Base-by-base conservation (phyloP, 83 land plant species). In the Larix sibirica region DNA sequence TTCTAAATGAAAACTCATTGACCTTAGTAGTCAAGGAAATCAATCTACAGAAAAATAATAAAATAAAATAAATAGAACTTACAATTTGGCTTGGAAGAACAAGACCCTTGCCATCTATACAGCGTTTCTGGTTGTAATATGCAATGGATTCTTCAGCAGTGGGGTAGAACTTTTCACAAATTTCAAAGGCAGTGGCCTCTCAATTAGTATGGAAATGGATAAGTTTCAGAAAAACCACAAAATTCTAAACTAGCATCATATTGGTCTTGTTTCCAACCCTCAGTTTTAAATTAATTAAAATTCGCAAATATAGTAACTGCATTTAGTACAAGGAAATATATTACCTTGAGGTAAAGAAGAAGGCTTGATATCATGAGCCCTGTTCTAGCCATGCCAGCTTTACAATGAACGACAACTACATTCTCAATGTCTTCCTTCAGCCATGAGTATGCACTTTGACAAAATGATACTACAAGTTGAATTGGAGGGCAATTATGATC, bases 351-450 rank as follows among this genome's bases (percentile, higher is more conserved):
- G 81, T 83, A 98, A 36, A 98, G 89, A 63, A 98, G 96, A 80
- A 98, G 97, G 81, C 95, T 93, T n/a, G 99, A 94, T 77, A 98
- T 96, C 99, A 98, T 98, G 40, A 98, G 88, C 28, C 99, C 99
- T 79, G 99, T 98, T 80, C 99, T 91, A 4, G 96, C 99, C 96
- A 94, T 98, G 40, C 99, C 99, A 77, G 99, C 99, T 85, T 98
- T 98, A 80, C 99, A 98, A 83, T 98, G 99, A 83, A 98, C 99
- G 78, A 96, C 99, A 12, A 98, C 99, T 21, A 98, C 99, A 92
- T 98, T 98, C 79, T 94, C 99, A 61, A 96, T 94, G 81, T 98
- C 98, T 79, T 90, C 92, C 88, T 96, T 98, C 88, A 98, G 81
- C 99, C 99, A 98, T 26, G 94, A 89, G 81, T 96, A 96, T 12